A percentile compares a stretch with the other conserved stretches of the same genome.
Conservation (phyloP, 2,329 filamentous ascomycete genomes). For the Lachnellula subtilissima region DNA sequence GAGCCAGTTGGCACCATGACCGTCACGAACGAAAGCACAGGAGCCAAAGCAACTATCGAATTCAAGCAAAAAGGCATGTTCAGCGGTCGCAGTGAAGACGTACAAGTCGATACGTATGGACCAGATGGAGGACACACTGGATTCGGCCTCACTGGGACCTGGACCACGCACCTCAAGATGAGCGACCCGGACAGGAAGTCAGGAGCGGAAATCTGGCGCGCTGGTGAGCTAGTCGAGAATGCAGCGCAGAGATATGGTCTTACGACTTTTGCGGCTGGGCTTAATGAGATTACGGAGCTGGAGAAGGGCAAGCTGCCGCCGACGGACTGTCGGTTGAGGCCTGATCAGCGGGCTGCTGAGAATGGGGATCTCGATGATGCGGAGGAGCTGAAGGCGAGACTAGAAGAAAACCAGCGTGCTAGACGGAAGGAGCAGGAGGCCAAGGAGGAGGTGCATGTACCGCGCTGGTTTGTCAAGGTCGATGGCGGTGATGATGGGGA, state of each 20-base stretch:
- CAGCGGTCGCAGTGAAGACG: conserved; percentile 87
- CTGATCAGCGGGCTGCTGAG: conserved; percentile 84
- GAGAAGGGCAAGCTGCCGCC: conserved; percentile 70
- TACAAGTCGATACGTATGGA: conserved; percentile 69
- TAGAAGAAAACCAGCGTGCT: conserved; percentile 81
- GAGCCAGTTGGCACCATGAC: conserved; percentile 91
- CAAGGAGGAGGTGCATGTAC: conserved; percentile 64
- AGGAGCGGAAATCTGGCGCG: conserved; percentile 71
- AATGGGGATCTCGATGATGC: conserved; percentile 76
- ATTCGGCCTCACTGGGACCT: conserved; percentile 71
- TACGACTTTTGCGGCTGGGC: conserved; percentile 74
- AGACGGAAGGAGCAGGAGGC: conserved; percentile 73
- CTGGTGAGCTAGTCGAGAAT: conserved; percentile 72
- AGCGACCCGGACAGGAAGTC: conserved; percentile 55
- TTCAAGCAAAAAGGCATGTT: conserved; percentile 98
- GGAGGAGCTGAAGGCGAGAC: conserved; percentile 72
- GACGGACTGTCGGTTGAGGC: conserved; percentile 78
- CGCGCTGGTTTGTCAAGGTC: conserved; percentile 79
- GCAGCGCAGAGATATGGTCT: conserved; percentile 79
- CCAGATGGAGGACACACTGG: conserved; percentile 60
- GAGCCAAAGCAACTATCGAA: conserved; percentile 77
- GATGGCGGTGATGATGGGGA: conserved; percentile 53
- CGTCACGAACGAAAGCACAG: conserved; percentile 76
- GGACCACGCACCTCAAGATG: conserved; percentile 70
- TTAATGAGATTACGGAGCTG: conserved; percentile 83